phyloP scores from a whole-genome alignment of 768 basidiomycete species.

The Chiua virens region DNA sequence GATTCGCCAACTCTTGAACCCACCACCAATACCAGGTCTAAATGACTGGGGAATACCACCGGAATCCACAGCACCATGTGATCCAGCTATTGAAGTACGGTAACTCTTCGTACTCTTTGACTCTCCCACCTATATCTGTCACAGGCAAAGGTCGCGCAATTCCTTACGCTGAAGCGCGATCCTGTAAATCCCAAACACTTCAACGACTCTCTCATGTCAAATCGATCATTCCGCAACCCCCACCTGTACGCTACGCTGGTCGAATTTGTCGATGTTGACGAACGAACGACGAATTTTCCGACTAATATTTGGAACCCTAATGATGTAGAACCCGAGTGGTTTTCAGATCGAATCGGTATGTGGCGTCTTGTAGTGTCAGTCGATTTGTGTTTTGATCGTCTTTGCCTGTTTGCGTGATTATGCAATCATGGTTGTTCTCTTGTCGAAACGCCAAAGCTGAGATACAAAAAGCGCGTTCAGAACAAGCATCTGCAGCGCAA shows the following conservation, averaged over 20 bases:
- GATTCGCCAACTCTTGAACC: slow-evolving; percentile 57
- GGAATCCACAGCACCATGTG: slow-evolving; percentile 50
- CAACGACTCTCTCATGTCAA: slow-evolving; percentile 93
- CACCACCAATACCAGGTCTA: slow-evolving; percentile 62
- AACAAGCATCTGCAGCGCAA: slow-evolving; percentile 54
- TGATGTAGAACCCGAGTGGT: slow-evolving; percentile 67
- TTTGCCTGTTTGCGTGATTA: slow-evolving; percentile 8
- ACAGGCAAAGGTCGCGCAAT: slow-evolving; percentile 81
- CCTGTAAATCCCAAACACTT: slow-evolving; percentile 75
- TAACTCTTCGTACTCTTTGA: not conserved
- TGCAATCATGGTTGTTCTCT: not conserved
- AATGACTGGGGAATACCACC: slow-evolving; percentile 80
- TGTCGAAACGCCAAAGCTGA: slow-evolving; percentile 46
- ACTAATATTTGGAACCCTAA: slow-evolving; percentile 70
- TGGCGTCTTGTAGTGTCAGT: slow-evolving; percentile 7
- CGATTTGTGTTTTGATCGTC: slow-evolving; percentile 30
- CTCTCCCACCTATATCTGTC: not conserved
- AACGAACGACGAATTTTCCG: slow-evolving; percentile 83
- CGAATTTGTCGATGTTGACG: slow-evolving; percentile 90
- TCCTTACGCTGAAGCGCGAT: slow-evolving; percentile 69
- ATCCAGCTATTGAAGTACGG: slow-evolving; percentile 62
- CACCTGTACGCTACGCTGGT: slow-evolving; percentile 95
- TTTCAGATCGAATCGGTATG: slow-evolving; percentile 77
- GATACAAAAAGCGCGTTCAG: slow-evolving; percentile 61
- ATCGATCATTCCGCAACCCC: slow-evolving; percentile 92